Evolutionary conservation across 768 basidiomycete genomes (phyloP).

Genomic region (Lactarius indigo): DNA sequence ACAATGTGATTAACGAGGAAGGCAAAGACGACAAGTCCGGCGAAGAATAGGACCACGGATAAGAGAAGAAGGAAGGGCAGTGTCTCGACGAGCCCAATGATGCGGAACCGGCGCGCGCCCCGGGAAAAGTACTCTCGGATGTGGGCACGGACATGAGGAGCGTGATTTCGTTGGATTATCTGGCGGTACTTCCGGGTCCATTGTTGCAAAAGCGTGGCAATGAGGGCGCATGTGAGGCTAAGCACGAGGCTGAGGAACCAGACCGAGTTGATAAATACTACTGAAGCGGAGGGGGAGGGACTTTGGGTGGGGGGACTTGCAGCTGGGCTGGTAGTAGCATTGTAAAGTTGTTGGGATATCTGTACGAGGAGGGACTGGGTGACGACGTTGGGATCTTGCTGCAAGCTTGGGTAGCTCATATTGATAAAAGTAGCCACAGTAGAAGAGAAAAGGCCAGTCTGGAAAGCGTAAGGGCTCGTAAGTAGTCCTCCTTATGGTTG

Average conservation of each 20-base stretch:
- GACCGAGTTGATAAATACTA: background rate
- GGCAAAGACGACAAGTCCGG: conserved; percentile 4
- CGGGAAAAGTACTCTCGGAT: conserved; percentile 31
- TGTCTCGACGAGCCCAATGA: conserved; percentile 38
- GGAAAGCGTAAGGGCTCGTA: background rate
- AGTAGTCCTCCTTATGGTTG: background rate
- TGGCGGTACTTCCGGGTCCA: conserved; percentile 2
- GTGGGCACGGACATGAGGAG: background rate
- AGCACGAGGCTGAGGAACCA: conserved; percentile 4
- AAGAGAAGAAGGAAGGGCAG: conserved; percentile 27
- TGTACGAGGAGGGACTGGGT: background rate
- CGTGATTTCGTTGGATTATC: background rate
- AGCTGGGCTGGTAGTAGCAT: background rate
- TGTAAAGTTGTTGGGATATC: background rate
- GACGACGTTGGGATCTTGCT: background rate
- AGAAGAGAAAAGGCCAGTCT: background rate
- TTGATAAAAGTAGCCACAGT: background rate
- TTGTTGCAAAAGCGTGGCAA: conserved; percentile 5
- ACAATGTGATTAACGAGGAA: background rate
- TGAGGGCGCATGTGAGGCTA: background rate
- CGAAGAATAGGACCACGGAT: background rate
- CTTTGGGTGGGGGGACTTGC: background rate
- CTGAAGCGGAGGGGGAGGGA: background rate
- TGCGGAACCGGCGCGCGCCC: conserved; percentile 38
- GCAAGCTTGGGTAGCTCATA: background rate